Percentiles rank a stretch among this genome's conserved stretches.
Conservation (phyloP, 2,329 filamentous ascomycete species). For the Mycocentrospora acerina region DNA sequence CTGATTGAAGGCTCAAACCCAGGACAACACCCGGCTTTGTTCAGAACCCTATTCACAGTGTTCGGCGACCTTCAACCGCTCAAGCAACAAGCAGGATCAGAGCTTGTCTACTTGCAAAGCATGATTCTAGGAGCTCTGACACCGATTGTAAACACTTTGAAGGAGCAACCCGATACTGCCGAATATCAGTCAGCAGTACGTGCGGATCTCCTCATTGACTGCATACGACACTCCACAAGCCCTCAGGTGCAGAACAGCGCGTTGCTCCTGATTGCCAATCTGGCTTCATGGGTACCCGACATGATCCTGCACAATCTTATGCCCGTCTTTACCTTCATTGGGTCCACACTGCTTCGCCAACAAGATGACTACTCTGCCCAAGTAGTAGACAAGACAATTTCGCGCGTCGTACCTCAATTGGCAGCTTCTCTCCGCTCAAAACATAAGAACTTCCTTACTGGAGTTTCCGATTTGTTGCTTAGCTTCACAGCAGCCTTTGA, state of each 20-base stretch:
- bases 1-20: conserved; percentile 80
- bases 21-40: conserved; percentile 71
- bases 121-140: conserved; percentile 79
- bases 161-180: conserved; percentile 54
- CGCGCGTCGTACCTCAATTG: conserved; percentile 88
- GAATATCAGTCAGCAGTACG: conserved; percentile 80
- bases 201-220: conserved; percentile 89
- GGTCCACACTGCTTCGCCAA: conserved; percentile 84
- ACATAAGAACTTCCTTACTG: conserved; percentile 75
- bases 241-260: conserved; percentile 93
- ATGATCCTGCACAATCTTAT: conserved; percentile 95
- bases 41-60: conserved; percentile 77
- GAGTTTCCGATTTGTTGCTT: conserved; percentile 84
- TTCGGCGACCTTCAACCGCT: conserved; percentile 87
- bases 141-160: conserved; percentile 78
- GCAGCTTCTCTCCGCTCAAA: conserved; percentile 79
- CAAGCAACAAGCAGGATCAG: conserved; percentile 76
- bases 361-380: conserved; percentile 96
- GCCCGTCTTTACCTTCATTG: conserved; percentile 99
- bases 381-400: conserved; percentile 91
- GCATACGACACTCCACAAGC: conserved; percentile 86
- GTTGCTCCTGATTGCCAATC: conserved; percentile 79
- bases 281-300: conserved; percentile 86
- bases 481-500: conserved; percentile 97
- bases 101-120: conserved; percentile 87